Evolutionary conservation across 148 eudicot species (phyloP), one percentile per base, ranked within the genome.

Genomic region (Rhododendron griersonianum): DNA sequence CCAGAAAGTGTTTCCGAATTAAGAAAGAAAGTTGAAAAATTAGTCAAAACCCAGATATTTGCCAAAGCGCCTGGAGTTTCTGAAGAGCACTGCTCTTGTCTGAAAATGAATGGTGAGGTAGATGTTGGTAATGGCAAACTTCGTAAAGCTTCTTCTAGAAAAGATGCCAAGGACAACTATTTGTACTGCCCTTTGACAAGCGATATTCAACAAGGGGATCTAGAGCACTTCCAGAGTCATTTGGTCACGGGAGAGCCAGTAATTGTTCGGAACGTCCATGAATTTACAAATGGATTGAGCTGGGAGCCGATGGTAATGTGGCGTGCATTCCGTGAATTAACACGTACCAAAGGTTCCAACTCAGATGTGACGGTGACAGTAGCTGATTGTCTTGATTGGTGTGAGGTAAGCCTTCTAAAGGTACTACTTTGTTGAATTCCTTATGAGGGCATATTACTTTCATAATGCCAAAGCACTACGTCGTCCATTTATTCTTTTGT

Each of bases 231-330:
- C 73, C 94, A 92, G 83, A 53, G 86, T 88, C 95, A 93, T 73
- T 93, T 93, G 94, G 81, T 87, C 28, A 90, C 82, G 75, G 93
- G 91, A 44, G 91, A 92, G 78, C 95, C 94, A 10, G 88, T 92
- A 19, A 89, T 93, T 41, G 93, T 93, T 5, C 91, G 93, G 50
- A 81, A 90, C 45, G 92, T 87, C 74, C 94, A 92, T 77, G 86
- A 89, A 82, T 88, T 88, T 21, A 82, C 94, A 6, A 83, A 88
- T 85, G 95, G 94, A 59, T 87, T 92, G 81, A 93, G 94, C 79
- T 93, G 95, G 95, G 95, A 93, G 85, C 95, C 95, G 23, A 91
- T 92, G 94, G 94, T 92, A 11, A 91, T 93, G 93, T 90, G 92
- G 93, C 93, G 95, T 88, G 94, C 95, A 67, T 85, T 86, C 81